Conservation (phyloP, 179 eudicot genomes). For the Patellifolia procumbens region DNA sequence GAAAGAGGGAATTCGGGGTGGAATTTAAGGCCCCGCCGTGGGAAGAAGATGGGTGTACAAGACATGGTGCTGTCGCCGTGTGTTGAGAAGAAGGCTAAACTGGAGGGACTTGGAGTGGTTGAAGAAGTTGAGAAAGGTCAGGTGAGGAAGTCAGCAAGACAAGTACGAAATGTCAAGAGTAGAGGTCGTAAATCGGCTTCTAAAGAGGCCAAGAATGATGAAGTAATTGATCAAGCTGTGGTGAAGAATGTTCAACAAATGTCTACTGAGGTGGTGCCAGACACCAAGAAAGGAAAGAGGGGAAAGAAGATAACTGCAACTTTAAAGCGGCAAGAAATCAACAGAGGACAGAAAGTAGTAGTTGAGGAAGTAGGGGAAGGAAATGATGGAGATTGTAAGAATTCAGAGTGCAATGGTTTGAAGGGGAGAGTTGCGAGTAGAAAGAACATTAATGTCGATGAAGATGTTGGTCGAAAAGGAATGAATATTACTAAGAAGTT, state of each 20-base stretch:
- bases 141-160: not conserved
- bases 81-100: not conserved
- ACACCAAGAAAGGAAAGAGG: conserved; percentile 20
- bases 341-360: not conserved
- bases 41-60: not conserved
- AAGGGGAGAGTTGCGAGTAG: not conserved
- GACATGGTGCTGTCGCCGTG: conserved; percentile 1
- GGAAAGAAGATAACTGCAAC: conserved; percentile 1
- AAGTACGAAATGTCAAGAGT: not conserved
- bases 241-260: not conserved
- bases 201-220: not conserved
- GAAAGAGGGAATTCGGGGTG: not conserved
- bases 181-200: not conserved
- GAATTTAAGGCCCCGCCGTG: not conserved
- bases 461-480: not conserved
- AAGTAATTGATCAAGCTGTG: not conserved
- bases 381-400: not conserved
- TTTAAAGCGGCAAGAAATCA: not conserved
- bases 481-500: conserved; percentile 10
- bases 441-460: not conserved
- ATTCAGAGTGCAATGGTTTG: not conserved
- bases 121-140: not conserved
- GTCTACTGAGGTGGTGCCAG: conserved; percentile 1
- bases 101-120: too few species aligned
- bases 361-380: not conserved